Evolutionary conservation across 805 yeast species (phyloP).

Genomic region (Helenozyma baotianmanensis): DNA sequence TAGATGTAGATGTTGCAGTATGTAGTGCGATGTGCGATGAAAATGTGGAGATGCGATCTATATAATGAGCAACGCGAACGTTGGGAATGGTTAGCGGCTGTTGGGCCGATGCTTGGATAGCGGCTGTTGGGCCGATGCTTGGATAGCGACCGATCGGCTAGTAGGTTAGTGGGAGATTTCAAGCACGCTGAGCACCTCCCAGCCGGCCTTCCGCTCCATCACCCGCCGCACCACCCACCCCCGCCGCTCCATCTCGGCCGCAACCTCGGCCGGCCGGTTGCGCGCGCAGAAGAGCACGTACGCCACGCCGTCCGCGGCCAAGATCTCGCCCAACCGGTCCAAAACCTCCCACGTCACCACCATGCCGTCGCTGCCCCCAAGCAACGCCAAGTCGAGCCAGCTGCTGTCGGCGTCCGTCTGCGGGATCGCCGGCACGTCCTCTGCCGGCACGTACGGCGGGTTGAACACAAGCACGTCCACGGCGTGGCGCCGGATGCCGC

Average conservation of each 20-base stretch:
- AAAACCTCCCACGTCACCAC: constrained; percentile 67
- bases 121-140: too few relatives aligned
- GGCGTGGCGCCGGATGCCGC: constrained; percentile 38
- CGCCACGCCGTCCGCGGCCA: constrained; percentile 67
- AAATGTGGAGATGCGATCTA: too few relatives aligned
- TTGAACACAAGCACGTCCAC: constrained; percentile 82
- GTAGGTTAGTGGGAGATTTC: too few relatives aligned
- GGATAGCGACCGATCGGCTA: too few relatives aligned
- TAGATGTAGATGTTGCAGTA: too few relatives aligned
- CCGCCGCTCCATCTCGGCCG: constrained; percentile 37
- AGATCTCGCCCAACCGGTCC: constrained; percentile 43
- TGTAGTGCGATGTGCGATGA: too few relatives aligned
- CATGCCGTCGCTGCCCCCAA: constrained; percentile 93
- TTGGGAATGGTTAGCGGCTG: too few relatives aligned
- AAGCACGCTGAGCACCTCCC: constrained; percentile 86
- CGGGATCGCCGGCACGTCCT: constrained; percentile 61
- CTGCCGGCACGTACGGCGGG: constrained; percentile 97
- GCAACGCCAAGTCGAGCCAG: constrained; percentile 87
- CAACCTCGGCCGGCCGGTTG: constrained; percentile 69
- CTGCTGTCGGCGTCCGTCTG: constrained; percentile 37
- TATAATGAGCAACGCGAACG: too few relatives aligned
- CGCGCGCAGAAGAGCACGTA: constrained; percentile 89
- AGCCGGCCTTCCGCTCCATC: constrained; percentile 78
- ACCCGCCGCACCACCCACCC: constrained; percentile 56
- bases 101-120: too few relatives aligned